A percentile compares a stretch with the other conserved stretches of the same genome.
Evolutionary conservation across 2,329 filamentous ascomycete species (phyloP).

Genomic region (Paracoccidioides lutzii): DNA sequence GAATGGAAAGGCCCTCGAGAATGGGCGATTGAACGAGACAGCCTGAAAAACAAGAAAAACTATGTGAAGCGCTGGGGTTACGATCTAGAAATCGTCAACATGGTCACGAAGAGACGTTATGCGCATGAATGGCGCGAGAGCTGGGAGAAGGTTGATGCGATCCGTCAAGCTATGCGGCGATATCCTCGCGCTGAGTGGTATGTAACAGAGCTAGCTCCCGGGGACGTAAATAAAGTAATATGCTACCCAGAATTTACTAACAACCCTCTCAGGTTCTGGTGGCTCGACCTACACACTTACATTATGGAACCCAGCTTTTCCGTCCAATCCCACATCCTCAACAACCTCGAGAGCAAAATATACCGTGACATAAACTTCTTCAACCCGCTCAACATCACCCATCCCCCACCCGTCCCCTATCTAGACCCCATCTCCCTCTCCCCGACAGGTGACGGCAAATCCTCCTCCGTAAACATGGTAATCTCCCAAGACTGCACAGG

Average conservation of each 20-base stretch:
- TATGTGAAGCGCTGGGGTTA: constrained; percentile 87
- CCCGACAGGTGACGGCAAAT: constrained; percentile 60
- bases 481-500: constrained; percentile 88
- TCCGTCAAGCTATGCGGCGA: constrained; percentile 77
- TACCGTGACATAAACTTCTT: constrained; percentile 95
- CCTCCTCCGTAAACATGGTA: constrained; percentile 72
- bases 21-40: constrained; percentile 97
- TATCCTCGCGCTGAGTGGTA: constrained; percentile 96
- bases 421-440: constrained; percentile 65
- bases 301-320: constrained; percentile 94
- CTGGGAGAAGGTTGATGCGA: constrained; percentile 96
- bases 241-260: neutral
- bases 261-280: constrained; percentile 72
- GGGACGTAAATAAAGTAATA: neutral
- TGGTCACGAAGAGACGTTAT: constrained; percentile 97
- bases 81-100: constrained; percentile 89
- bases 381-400: constrained; percentile 87
- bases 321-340: constrained; percentile 80
- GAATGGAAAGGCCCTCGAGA: constrained; percentile 96
- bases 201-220: constrained; percentile 19
- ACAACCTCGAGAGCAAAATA: constrained; percentile 56
- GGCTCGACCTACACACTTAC: constrained; percentile 93
- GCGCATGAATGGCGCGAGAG: constrained; percentile 98
- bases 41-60: constrained; percentile 83
- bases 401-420: constrained; percentile 61